Conservation (phyloP, 495 filamentous ascomycete genomes). For the Aspergillus funiculosus region DNA sequence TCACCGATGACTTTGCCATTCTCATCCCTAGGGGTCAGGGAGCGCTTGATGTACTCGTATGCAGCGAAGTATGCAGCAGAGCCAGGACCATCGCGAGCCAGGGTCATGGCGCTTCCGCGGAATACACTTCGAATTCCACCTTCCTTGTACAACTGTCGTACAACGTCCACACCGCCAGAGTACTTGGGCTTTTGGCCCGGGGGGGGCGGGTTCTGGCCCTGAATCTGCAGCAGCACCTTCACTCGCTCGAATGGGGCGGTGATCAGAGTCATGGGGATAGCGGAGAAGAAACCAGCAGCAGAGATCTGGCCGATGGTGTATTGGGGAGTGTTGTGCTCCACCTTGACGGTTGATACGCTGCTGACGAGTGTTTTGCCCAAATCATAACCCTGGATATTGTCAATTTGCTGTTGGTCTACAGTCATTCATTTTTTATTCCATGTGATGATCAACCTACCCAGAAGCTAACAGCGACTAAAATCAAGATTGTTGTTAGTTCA, state of each 20-base stretch:
- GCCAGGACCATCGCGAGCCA: slow-evolving; percentile 89
- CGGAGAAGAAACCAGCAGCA: slow-evolving; percentile 93
- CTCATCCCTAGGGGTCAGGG: slow-evolving; percentile 78
- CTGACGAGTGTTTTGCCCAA: slow-evolving; percentile 84
- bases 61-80: slow-evolving; percentile 93
- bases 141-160: slow-evolving; percentile 86
- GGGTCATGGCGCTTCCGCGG: slow-evolving; percentile 81
- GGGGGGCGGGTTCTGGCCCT: slow-evolving; percentile 79
- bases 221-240: slow-evolving; percentile 96
- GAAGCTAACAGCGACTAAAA: slow-evolving; percentile 90
- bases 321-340: slow-evolving; percentile 54
- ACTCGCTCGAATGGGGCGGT: slow-evolving; percentile 98
- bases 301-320: slow-evolving; percentile 84
- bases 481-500: neutral
- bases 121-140: slow-evolving; percentile 88
- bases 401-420: slow-evolving; percentile 9
- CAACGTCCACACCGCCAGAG: slow-evolving; percentile 83
- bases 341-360: slow-evolving; percentile 54
- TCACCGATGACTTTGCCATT: slow-evolving; percentile 62
- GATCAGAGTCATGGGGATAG: slow-evolving; percentile 95
- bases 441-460: slow-evolving; percentile 57
- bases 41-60: slow-evolving; percentile 90
- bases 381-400: slow-evolving; percentile 68
- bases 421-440: neutral
- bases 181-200: slow-evolving; percentile 93